Percentiles rank a stretch among this genome's conserved stretches.
These are phyloP conservation scores for Hondaea fermentalgiana DNA, from an alignment of 108 stramenopile genomes.

Conservation along the genomic window DNA sequence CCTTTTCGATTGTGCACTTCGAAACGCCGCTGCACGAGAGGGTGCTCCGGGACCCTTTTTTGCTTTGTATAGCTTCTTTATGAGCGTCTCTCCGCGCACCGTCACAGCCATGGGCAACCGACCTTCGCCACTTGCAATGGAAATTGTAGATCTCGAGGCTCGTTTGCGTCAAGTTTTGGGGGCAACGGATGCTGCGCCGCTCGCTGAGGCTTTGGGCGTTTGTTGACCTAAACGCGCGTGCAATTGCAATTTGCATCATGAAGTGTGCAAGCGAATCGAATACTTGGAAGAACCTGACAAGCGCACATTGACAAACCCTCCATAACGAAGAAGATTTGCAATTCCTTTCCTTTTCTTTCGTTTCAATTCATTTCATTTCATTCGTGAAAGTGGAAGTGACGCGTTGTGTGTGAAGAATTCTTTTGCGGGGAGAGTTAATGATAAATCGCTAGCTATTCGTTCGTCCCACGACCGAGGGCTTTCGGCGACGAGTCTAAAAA, in stretches of 20 bases:
- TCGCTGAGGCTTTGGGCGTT: not conserved
- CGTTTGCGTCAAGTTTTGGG: not conserved
- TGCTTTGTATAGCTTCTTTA: not conserved
- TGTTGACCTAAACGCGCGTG: not conserved
- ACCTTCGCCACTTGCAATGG: not conserved
- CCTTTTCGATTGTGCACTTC: not conserved
- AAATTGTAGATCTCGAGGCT: not conserved
- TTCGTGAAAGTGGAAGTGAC: no score
- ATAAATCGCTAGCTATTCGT: no score
- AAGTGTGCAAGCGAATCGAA: no score
- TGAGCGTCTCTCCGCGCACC: not conserved
- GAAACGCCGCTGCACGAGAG: not conserved
- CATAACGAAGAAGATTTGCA: no score
- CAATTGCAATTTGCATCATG: no score
- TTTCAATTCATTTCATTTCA: no score
- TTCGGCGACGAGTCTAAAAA: not conserved
- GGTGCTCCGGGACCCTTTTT: not conserved
- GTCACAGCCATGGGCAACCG: not conserved
- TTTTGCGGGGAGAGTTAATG: no score
- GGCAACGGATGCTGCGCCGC: not conserved
- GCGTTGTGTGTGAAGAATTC: no score
- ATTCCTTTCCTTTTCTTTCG: no score
- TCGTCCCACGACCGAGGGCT: no score
- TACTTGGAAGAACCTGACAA: no score
- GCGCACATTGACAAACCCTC: no score